These are phyloP conservation scores for Suhomyces xylopsoci DNA, from an alignment of 805 yeast species.

Conservation along the genomic window DNA sequence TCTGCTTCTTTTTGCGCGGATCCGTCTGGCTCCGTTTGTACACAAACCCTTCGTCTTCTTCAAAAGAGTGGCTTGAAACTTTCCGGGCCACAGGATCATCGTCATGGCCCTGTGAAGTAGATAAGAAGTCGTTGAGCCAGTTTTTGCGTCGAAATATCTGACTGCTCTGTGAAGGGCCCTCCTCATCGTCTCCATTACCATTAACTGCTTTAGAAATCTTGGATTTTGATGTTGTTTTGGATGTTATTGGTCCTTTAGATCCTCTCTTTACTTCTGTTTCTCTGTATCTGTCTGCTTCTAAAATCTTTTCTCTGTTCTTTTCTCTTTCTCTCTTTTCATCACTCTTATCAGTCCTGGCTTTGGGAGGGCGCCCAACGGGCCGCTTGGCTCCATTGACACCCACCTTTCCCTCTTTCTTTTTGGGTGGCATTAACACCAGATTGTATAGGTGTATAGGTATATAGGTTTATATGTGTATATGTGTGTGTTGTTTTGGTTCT, in stretches of 20 bases:
- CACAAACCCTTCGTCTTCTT: constrained; percentile 34
- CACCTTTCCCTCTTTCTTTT: not conserved
- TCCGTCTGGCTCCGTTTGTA: constrained; percentile 23
- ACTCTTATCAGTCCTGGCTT: not conserved
- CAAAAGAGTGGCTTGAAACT: constrained; percentile 9
- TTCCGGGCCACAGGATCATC: not conserved
- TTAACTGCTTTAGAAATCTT: not conserved
- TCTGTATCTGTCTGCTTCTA: no score
- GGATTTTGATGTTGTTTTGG: not conserved
- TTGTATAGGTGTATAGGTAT: no score
- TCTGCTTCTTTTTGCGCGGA: constrained; percentile 8
- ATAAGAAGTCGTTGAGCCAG: constrained; percentile 15
- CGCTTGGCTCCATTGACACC: not conserved
- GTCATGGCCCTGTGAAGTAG: not conserved
- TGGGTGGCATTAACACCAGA: not conserved
- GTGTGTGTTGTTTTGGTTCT: no score
- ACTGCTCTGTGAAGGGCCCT: constrained; percentile 2
- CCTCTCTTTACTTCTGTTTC: no score
- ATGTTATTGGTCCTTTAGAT: not conserved
- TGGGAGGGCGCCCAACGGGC: not conserved
- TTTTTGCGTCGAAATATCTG: constrained; percentile 18
- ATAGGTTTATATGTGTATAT: no score
- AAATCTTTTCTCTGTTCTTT: not conserved
- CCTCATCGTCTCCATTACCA: not conserved
- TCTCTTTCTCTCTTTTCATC: not conserved